phyloP scores from a whole-genome alignment of 768 basidiomycete species.

The Boletus vermiculosoides region DNA sequence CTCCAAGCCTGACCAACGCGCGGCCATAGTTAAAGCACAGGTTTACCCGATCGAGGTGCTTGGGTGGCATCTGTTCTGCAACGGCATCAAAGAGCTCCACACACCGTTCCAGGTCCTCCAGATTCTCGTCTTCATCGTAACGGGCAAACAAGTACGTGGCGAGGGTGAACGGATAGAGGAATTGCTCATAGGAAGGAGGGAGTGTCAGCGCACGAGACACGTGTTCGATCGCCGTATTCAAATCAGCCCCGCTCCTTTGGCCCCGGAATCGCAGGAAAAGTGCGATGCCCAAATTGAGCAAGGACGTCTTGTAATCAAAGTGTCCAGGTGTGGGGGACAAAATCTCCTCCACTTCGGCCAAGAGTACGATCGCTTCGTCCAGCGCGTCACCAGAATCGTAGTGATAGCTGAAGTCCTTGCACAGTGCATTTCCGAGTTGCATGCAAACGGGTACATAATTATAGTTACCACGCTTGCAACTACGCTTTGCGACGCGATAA shows the following conservation, averaged over 20 bases:
- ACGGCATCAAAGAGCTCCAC: conserved; percentile 13
- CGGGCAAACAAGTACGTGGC: conserved; percentile 17
- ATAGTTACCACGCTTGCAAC: conserved; percentile 7
- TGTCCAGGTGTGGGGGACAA: conserved; percentile 5
- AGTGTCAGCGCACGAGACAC: conserved; percentile 9
- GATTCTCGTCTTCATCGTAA: not conserved
- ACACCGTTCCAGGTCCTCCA: conserved; percentile 16
- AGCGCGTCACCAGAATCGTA: conserved; percentile 9
- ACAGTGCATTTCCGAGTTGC: conserved; percentile 18
- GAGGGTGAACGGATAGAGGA: not conserved
- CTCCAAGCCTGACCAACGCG: conserved; percentile 7
- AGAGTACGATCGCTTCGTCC: conserved; percentile 25
- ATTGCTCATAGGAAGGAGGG: conserved; percentile 7
- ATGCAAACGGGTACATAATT: conserved; percentile 12
- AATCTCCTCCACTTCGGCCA: conserved; percentile 19
- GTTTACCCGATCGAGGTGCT: conserved; percentile 1
- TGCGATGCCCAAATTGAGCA: conserved; percentile 10
- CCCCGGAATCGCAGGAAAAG: conserved; percentile 19
- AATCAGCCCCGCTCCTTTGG: conserved; percentile 7
- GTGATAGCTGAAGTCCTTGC: conserved; percentile 9
- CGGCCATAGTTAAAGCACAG: conserved; percentile 14
- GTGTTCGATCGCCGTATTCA: conserved; percentile 18
- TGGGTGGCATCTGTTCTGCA: conserved; percentile 10
- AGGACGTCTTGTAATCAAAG: not conserved
- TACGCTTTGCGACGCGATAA: conserved; percentile 11